Evolutionary conservation across 106 monocot species (phyloP), one percentile per base, ranked within the genome.

Genomic region (Alisma plantagoaquatica): DNA sequence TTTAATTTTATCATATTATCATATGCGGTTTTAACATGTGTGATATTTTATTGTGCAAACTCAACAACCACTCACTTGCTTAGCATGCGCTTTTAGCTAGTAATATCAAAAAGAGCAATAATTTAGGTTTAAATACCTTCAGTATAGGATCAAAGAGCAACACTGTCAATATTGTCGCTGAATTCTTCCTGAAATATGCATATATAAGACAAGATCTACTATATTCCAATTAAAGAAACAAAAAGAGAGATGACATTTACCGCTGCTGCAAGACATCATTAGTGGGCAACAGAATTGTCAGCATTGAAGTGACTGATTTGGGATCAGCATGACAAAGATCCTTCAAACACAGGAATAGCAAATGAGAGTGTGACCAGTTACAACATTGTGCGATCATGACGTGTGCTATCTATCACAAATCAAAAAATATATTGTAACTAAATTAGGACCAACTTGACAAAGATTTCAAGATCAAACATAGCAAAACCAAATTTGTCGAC

Each of bases 251-350:
- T 8, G 11, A 41, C 28, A 46, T 23, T 43, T 49, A 84, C 91
- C 84, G 74, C 46, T 62, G 72, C 42, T 74, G 69, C 14, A 84
- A 63, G 32, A 81, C 91, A 81, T 91, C 91, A 67, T 53, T 81
- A 24, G 81, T 77, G 27, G 91, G 84, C 66, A 91, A 73, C 58
- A 91, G 71, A 42, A 84, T 71, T 28, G 74, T 68, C 74, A 80
- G 84, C 12, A 81, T 70, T 20, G 91, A 84, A 58, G 80, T 72
- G 22, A 91, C 74, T 46, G 72, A 77, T 49, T 81, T 91, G 16
- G 84, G 80, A 63, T 91, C 84, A 50, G 91, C 80, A 63, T 41
- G 72, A 46, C 91, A 91, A 38, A 91, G 64, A 84, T 81, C 84
- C 91, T 84, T 61, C 15, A 57, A 28, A 0, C 9, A 44, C 6